Evolutionary conservation across 495 filamentous ascomycete species (phyloP).

Genomic region (Neurospora sp.): DNA sequence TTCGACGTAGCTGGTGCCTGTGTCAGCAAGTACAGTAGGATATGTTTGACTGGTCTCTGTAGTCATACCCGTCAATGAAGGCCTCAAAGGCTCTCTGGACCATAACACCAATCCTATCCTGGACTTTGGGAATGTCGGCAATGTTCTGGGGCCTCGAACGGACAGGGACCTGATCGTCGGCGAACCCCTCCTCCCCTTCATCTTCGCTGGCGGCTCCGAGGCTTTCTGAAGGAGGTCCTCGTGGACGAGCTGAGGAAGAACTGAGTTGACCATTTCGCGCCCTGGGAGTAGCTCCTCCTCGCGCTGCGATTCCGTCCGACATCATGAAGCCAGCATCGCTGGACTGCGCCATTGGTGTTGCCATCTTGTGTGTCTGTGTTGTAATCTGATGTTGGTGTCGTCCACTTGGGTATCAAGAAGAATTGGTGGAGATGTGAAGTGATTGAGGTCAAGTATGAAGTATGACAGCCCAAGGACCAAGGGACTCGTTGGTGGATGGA

Average conservation of each 20-base stretch:
- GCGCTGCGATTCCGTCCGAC: conserved; percentile 28
- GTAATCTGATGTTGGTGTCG: background rate
- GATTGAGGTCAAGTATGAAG: background rate
- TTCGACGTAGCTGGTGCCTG: conserved; percentile 53
- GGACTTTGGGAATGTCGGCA: conserved; percentile 63
- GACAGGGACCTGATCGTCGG: conserved; percentile 43
- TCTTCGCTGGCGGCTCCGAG: conserved; percentile 51
- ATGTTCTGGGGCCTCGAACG: conserved; percentile 50
- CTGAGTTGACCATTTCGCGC: conserved; percentile 22
- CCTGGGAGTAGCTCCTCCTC: conserved; percentile 25
- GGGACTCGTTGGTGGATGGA: background rate
- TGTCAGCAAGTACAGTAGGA: background rate
- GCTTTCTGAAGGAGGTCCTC: conserved; percentile 57
- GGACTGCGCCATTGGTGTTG: conserved; percentile 27
- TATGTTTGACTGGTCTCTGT: background rate
- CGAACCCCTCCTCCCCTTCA: conserved; percentile 45
- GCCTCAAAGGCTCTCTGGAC: conserved; percentile 78
- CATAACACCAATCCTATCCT: conserved; percentile 76
- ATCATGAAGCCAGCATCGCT: conserved; percentile 35
- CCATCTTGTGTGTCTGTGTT: conserved; percentile 15
- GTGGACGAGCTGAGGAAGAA: conserved; percentile 49
- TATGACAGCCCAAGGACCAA: background rate
- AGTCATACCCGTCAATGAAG: conserved; percentile 69
- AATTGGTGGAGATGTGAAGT: background rate
- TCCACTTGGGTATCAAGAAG: background rate